phyloP scores from a whole-genome alignment of 305 asterid species.

The Fraxinus paxiana region DNA sequence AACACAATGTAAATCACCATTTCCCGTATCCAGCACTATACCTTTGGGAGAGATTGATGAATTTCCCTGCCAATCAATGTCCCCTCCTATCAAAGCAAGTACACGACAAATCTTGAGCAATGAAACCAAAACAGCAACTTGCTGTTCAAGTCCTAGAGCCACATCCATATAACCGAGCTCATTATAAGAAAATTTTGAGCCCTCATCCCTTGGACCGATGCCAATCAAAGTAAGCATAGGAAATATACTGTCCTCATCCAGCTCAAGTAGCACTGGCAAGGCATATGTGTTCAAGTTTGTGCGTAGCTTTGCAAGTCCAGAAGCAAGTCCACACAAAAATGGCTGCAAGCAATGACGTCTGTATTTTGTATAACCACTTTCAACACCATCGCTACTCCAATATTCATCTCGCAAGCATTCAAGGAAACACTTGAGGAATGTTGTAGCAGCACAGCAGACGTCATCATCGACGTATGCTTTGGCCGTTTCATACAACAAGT shows the following conservation, averaged over 20 bases:
- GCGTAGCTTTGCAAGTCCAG: constrained; percentile 72
- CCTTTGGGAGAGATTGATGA: constrained; percentile 36
- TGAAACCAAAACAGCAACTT: constrained; percentile 76
- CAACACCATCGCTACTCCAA: constrained; percentile 82
- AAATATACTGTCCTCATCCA: constrained; percentile 78
- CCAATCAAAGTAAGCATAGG: constrained; percentile 74
- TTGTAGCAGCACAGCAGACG: constrained; percentile 86
- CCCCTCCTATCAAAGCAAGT: constrained; percentile 89
- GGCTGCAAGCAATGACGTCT: constrained; percentile 76
- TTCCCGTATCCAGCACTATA: constrained; percentile 37
- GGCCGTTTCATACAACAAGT: constrained; percentile 61
- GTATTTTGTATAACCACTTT: constrained; percentile 60
- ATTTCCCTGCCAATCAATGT: constrained; percentile 66
- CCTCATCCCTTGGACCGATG: constrained; percentile 43
- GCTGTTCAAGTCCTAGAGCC: constrained; percentile 57
- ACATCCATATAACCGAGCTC: constrained; percentile 38
- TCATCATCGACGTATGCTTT: constrained; percentile 84
- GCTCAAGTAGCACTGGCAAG: constrained; percentile 76
- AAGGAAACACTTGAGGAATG: constrained; percentile 81
- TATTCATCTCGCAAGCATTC: constrained; percentile 81
- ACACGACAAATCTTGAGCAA: constrained; percentile 82
- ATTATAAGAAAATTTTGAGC: constrained; percentile 37
- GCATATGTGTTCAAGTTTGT: constrained; percentile 89
- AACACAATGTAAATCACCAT: constrained; percentile 37
- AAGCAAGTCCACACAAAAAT: constrained; percentile 70